Conservation (phyloP, 2,329 filamentous ascomycete species). For the Neobulgaria alba region DNA sequence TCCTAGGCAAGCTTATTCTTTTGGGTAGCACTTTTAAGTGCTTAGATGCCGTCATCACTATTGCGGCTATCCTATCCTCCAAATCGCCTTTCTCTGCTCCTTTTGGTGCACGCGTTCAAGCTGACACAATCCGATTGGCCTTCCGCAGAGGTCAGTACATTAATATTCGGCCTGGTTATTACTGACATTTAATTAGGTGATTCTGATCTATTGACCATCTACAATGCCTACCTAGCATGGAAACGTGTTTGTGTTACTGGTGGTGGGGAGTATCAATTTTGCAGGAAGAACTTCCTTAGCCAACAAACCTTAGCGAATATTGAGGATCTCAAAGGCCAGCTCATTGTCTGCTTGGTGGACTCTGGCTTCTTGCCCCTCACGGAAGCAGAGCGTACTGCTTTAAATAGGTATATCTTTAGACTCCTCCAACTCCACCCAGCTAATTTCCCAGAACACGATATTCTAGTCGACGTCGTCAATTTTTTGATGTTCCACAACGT, state of each 20-base stretch:
- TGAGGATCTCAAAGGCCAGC: constrained; percentile 89
- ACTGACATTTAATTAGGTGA: constrained; percentile 65
- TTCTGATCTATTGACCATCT: constrained; percentile 85
- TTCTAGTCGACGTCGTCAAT: constrained; percentile 54
- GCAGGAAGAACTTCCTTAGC: constrained; percentile 87
- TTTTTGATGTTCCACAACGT: constrained; percentile 72
- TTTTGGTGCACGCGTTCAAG: constrained; percentile 74
- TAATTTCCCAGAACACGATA: constrained; percentile 43
- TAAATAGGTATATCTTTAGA: constrained; percentile 44
- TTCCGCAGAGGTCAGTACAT: constrained; percentile 58
- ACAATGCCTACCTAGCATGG: constrained; percentile 90
- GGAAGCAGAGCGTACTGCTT: constrained; percentile 57
- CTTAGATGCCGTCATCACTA: constrained; percentile 82
- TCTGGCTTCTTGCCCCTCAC: constrained; percentile 74
- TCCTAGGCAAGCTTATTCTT: constrained; percentile 86
- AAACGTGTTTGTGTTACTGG: constrained; percentile 65
- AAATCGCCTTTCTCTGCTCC: constrained; percentile 90
- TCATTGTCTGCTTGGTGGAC: constrained; percentile 77
- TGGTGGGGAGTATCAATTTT: constrained; percentile 78
- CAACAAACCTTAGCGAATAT: constrained; percentile 85
- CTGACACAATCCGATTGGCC: constrained; percentile 66
- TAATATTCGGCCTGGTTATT: not conserved
- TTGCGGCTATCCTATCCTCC: constrained; percentile 86
- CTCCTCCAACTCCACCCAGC: constrained; percentile 21
- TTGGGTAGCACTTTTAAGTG: constrained; percentile 82